Percentiles rank a stretch among this genome's conserved stretches.
phyloP scores from a whole-genome alignment of 108 stramenopile species.

The Nitzschia sp. region DNA sequence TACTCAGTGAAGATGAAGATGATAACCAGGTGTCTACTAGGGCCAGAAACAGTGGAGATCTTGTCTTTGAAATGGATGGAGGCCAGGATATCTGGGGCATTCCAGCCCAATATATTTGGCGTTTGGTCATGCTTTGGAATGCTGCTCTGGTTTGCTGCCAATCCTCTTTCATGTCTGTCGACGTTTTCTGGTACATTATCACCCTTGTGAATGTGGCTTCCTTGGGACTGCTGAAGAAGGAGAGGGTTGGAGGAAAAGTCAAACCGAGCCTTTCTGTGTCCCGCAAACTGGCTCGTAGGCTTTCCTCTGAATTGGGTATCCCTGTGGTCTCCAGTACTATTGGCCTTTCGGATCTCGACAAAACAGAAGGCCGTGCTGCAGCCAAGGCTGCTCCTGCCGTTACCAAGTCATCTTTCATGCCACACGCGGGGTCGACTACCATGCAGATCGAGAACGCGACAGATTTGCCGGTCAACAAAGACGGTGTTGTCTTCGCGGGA shows the following conservation, averaged over 20 bases:
- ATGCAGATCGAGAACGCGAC: constrained; percentile 52
- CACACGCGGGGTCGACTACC: constrained; percentile 62
- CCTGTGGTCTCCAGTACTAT: not conserved
- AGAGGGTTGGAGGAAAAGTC: constrained; percentile 19
- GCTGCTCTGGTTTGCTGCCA: constrained; percentile 46
- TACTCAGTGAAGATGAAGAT: constrained; percentile 7
- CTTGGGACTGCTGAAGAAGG: constrained; percentile 39
- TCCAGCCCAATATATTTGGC: constrained; percentile 14
- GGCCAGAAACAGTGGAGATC: not conserved
- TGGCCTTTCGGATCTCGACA: not conserved
- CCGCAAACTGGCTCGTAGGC: constrained; percentile 12
- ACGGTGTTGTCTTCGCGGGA: constrained; percentile 57
- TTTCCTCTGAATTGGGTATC: constrained; percentile 17
- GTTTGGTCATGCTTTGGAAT: constrained; percentile 33
- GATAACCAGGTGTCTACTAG: not conserved
- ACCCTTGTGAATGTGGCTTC: constrained; percentile 56
- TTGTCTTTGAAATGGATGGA: constrained; percentile 10
- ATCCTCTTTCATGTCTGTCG: constrained; percentile 38
- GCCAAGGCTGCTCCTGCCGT: not conserved
- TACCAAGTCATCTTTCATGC: constrained; percentile 17
- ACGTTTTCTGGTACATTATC: constrained; percentile 62
- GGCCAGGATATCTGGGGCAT: constrained; percentile 19
- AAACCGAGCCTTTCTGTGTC: not conserved
- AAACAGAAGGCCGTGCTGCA: not conserved
- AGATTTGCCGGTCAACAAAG: constrained; percentile 52